phyloP scores from a whole-genome alignment of 768 basidiomycete species.

The Strobilomyces echinocephalus region DNA sequence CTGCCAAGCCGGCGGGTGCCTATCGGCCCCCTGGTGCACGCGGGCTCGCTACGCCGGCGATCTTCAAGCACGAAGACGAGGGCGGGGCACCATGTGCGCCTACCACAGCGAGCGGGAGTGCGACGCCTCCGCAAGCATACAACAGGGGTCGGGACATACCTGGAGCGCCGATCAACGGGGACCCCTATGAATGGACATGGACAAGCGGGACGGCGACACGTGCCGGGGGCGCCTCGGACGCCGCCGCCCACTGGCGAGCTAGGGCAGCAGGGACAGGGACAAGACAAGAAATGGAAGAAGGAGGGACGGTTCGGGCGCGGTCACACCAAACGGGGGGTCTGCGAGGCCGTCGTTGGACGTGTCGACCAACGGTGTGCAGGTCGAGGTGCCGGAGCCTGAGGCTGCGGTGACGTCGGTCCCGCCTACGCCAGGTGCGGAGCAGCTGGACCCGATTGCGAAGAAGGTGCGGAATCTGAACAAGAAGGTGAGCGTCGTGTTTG shows the following conservation, averaged over 20 bases:
- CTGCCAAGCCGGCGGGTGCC: constrained; percentile 72
- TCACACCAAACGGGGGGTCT: constrained; percentile 28
- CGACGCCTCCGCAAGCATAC: constrained; percentile 60
- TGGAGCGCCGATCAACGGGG: constrained; percentile 39
- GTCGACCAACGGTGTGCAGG: constrained; percentile 23
- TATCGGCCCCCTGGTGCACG: constrained; percentile 94
- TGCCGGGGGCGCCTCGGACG: constrained; percentile 65
- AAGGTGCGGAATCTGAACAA: constrained; percentile 93
- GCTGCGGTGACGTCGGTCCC: constrained; percentile 34
- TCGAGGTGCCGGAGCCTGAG: constrained; percentile 1
- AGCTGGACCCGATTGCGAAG: constrained; percentile 81
- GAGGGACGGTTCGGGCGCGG: constrained; percentile 30
- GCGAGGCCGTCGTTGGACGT: constrained; percentile 36
- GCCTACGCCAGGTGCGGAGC: constrained; percentile 51
- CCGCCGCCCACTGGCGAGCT: constrained; percentile 43
- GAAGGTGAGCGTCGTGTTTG: constrained; percentile 53
- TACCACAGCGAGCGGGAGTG: constrained; percentile 41
- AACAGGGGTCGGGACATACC: constrained; percentile 54
- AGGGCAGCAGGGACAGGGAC: constrained; percentile 29
- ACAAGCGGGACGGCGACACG: constrained; percentile 35
- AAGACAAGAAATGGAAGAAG: constrained; percentile 44
- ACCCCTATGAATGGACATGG: constrained; percentile 28
- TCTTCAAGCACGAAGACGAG: constrained; percentile 91
- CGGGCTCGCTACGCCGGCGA: constrained; percentile 80
- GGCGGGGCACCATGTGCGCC: constrained; percentile 59